A percentile compares a stretch with the other conserved stretches of the same genome.
These are phyloP conservation scores for Phytophthora constricta DNA, from an alignment of 352 stramenopile species.

Conservation along the genomic window DNA sequence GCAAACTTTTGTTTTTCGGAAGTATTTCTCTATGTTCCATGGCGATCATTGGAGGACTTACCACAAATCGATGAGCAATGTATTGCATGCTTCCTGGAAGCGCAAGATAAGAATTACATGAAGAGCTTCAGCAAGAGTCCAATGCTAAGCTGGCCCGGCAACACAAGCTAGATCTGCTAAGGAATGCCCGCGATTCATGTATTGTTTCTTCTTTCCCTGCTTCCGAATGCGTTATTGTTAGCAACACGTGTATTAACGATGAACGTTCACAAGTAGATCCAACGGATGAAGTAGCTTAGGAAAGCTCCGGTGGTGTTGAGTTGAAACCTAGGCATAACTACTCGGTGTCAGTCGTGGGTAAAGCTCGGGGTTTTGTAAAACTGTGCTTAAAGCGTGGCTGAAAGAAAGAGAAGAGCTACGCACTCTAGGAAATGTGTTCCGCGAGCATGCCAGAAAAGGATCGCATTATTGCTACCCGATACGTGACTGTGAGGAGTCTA, in stretches of 20 bases:
- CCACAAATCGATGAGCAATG: conserved; percentile 5
- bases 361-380: background rate
- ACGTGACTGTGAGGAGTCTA: too few species aligned
- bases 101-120: conserved; percentile 2
- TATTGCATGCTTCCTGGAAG: conserved; percentile 5
- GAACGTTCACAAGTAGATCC: too few species aligned
- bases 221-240: background rate
- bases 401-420: background rate
- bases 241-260: background rate
- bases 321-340: conserved; percentile 1
- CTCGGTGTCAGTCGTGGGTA: background rate
- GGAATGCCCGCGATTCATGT: background rate
- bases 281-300: background rate
- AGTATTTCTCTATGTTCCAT: conserved; percentile 6
- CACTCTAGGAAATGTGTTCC: background rate
- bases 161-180: background rate
- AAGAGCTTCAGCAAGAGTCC: background rate
- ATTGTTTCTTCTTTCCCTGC: background rate
- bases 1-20: conserved; percentile 12
- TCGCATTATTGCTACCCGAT: background rate
- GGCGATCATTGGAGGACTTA: conserved; percentile 1
- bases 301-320: background rate
- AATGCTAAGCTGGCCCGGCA: background rate
- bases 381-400: background rate
- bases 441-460: background rate